Evolutionary conservation across 495 filamentous ascomycete species (phyloP).

Genomic region (Penicillium longicatenatum): DNA sequence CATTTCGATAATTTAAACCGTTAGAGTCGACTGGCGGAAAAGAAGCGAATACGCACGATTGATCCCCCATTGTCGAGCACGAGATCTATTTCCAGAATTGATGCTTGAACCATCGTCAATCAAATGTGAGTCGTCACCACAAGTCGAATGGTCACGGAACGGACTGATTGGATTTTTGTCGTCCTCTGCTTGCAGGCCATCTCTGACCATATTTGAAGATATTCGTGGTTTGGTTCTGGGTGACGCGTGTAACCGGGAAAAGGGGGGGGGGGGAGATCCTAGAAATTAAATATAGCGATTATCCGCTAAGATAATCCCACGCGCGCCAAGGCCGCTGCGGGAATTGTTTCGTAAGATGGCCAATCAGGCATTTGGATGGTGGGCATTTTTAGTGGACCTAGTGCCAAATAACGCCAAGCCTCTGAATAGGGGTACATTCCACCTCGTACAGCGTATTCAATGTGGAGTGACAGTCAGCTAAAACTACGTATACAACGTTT

Average conservation of each 20-base stretch:
- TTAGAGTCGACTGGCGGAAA: background rate
- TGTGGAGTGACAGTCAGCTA: background rate
- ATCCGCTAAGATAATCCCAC: background rate
- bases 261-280: background rate
- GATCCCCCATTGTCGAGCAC: background rate
- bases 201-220: constrained; percentile 7
- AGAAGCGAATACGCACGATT: constrained; percentile 3
- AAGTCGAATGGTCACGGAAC: constrained; percentile 1
- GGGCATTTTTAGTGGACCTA: background rate
- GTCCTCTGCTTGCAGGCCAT: constrained; percentile 2
- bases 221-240: background rate
- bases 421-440: background rate
- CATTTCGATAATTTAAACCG: background rate
- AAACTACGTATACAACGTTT: background rate
- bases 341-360: background rate
- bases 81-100: constrained; percentile 1
- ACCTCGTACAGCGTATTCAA: background rate
- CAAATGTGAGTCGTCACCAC: constrained; percentile 2
- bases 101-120: constrained; percentile 5
- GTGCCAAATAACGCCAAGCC: background rate
- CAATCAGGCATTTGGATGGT: background rate
- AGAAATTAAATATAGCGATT: background rate
- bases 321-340: background rate
- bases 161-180: background rate
- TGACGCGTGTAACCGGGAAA: background rate